Evolutionary conservation across 306 rosid genomes (phyloP).

Genomic region (Gastrolobium bilobum): DNA sequence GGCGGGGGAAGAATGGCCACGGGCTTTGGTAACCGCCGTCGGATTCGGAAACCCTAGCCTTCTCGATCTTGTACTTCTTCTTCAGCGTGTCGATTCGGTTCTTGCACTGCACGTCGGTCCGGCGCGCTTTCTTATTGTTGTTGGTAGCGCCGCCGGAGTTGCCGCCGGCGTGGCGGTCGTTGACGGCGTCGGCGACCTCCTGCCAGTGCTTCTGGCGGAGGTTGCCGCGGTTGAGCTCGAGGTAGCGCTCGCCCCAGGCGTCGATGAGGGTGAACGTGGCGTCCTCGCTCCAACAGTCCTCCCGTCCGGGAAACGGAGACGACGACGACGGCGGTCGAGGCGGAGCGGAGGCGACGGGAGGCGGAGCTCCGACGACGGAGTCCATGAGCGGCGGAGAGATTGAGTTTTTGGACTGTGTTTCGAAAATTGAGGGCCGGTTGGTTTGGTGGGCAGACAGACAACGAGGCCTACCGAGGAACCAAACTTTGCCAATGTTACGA

Average conservation of each 20-base stretch:
- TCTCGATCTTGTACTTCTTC: constrained; percentile 89
- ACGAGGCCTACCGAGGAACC: constrained; percentile 25
- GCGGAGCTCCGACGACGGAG: constrained; percentile 51
- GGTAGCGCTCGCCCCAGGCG: constrained; percentile 79
- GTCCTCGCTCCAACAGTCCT: constrained; percentile 80
- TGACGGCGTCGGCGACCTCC: constrained; percentile 81
- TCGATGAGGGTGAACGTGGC: constrained; percentile 79
- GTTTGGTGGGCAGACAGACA: constrained; percentile 27
- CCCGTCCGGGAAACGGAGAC: constrained; percentile 63
- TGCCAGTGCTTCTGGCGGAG: constrained; percentile 85
- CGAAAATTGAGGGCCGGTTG: background rate
- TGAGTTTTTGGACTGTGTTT: background rate
- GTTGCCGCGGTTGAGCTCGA: constrained; percentile 75
- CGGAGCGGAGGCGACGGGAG: constrained; percentile 31
- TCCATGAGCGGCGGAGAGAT: constrained; percentile 46
- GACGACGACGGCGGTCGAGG: constrained; percentile 47
- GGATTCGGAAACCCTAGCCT: constrained; percentile 71
- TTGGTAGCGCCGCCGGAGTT: constrained; percentile 25
- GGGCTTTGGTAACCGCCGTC: constrained; percentile 57
- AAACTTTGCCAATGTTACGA: constrained; percentile 26
- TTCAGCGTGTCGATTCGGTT: constrained; percentile 88
- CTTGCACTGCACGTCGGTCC: constrained; percentile 81
- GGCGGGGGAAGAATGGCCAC: constrained; percentile 80
- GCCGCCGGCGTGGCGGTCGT: constrained; percentile 55
- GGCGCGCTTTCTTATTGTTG: constrained; percentile 49